phyloP scores from a whole-genome alignment of 106 monocot species.

The Narthecium ossifragum region DNA sequence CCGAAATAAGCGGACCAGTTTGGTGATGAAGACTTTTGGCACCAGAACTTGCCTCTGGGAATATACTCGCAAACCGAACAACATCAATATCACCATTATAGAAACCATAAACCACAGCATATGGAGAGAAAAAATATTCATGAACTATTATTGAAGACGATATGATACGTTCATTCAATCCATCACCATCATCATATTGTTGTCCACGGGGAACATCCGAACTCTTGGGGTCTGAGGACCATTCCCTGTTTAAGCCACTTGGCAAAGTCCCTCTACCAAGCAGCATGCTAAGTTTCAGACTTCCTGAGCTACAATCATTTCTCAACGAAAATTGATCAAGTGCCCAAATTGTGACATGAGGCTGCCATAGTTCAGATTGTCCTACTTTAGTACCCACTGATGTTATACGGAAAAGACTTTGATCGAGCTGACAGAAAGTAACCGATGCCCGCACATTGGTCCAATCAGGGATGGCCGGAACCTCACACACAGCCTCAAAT shows the following conservation, averaged over 20 bases:
- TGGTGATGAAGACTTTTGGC: slow-evolving; percentile 5
- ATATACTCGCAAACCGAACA: slow-evolving; percentile 33
- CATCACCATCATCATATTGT: neutral
- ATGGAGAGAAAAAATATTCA: slow-evolving; percentile 50
- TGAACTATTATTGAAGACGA: slow-evolving; percentile 82
- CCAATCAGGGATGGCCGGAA: slow-evolving; percentile 25
- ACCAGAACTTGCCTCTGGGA: slow-evolving; percentile 19
- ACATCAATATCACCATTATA: slow-evolving; percentile 81
- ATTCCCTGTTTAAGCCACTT: slow-evolving; percentile 1
- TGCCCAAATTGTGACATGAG: slow-evolving; percentile 61
- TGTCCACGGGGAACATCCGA: neutral
- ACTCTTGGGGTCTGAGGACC: neutral
- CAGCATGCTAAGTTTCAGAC: slow-evolving; percentile 11
- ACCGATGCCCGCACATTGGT: slow-evolving; percentile 12
- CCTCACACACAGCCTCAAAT: slow-evolving; percentile 38
- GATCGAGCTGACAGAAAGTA: slow-evolving; percentile 41
- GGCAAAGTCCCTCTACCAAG: slow-evolving; percentile 57
- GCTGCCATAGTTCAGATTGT: slow-evolving; percentile 48
- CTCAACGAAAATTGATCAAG: slow-evolving; percentile 15
- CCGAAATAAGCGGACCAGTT: slow-evolving; percentile 17
- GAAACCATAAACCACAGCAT: slow-evolving; percentile 88
- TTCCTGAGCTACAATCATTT: neutral
- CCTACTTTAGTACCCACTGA: slow-evolving; percentile 28
- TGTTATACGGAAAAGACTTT: slow-evolving; percentile 45
- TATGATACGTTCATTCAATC: slow-evolving; percentile 21